Conservation (phyloP, 345 rosid species). For the Carallia brachiata region DNA sequence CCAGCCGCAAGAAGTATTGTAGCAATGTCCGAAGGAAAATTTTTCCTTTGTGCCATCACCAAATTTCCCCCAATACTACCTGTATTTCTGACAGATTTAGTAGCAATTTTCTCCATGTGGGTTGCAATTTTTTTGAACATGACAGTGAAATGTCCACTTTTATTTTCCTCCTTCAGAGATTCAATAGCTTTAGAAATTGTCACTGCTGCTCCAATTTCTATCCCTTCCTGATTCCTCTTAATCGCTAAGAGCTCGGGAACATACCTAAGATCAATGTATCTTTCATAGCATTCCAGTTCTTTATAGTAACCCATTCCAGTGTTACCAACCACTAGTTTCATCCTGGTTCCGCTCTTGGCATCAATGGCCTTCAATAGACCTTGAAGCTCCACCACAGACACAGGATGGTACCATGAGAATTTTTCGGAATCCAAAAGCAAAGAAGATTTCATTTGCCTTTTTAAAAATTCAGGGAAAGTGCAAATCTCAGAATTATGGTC, state of each 20-base stretch:
- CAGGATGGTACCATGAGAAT: slow-evolving; percentile 51
- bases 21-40: slow-evolving; percentile 81
- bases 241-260: slow-evolving; percentile 58
- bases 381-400: slow-evolving; percentile 48
- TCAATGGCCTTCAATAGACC: slow-evolving; percentile 29
- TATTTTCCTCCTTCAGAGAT: slow-evolving; percentile 44
- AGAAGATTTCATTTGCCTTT: slow-evolving; percentile 32
- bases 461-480: slow-evolving; percentile 66
- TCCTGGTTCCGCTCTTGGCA: slow-evolving; percentile 9
- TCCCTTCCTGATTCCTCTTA: slow-evolving; percentile 42
- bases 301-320: slow-evolving; percentile 75
- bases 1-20: slow-evolving; percentile 68
- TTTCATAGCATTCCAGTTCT: slow-evolving; percentile 42
- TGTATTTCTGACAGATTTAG: slow-evolving; percentile 56
- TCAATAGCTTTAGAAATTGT: slow-evolving; percentile 67
- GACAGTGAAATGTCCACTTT: slow-evolving; percentile 11
- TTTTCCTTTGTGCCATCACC: slow-evolving; percentile 72
- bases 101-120: slow-evolving; percentile 76
- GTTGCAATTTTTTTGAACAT: slow-evolving; percentile 49
- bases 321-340: slow-evolving; percentile 69
- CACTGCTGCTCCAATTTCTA: slow-evolving; percentile 76
- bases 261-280: slow-evolving; percentile 59
- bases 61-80: slow-evolving; percentile 80
- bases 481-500: slow-evolving; percentile 22
- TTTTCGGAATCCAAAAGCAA: slow-evolving; percentile 40